Evolutionary conservation across 176 grass and related monocot genomes (phyloP).

Genomic region (Avena insularis): DNA sequence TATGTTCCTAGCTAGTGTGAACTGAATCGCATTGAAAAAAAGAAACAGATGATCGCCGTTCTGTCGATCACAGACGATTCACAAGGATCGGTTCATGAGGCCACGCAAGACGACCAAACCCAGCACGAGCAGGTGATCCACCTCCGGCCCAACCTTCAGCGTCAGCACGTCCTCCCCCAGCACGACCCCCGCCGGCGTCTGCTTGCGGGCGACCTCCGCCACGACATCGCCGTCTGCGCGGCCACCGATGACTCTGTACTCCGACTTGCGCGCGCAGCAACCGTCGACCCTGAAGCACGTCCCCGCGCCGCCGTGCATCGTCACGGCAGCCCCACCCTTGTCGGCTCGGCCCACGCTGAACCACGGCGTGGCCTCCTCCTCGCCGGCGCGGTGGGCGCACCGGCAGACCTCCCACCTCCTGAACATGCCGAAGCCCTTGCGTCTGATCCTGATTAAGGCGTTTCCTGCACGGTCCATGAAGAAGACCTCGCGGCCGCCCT

Average conservation of each 20-base stretch:
- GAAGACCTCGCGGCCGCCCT: constrained; percentile 42
- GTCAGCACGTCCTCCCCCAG: constrained; percentile 70
- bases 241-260: constrained; percentile 37
- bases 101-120: constrained; percentile 66
- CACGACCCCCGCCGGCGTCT: constrained; percentile 51
- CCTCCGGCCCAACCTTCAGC: constrained; percentile 55
- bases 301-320: constrained; percentile 19
- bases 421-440: constrained; percentile 52
- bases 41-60: too few relatives aligned
- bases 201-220: constrained; percentile 53
- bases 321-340: not conserved
- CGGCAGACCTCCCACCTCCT: constrained; percentile 35
- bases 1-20: too few relatives aligned
- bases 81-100: constrained; percentile 55
- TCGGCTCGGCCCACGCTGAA: constrained; percentile 45
- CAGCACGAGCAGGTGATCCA: constrained; percentile 66
- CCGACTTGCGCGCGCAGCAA: constrained; percentile 38
- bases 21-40: too few relatives aligned
- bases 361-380: constrained; percentile 45
- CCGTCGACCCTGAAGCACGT: constrained; percentile 42
- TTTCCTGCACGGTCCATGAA: constrained; percentile 69
- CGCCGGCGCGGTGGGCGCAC: not conserved
- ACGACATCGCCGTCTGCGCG: not conserved
- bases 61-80: not conserved
- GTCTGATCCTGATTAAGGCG: constrained; percentile 52